Evolutionary conservation across 129 eudicot species (phyloP).

Genomic region (Arctium lappa): DNA sequence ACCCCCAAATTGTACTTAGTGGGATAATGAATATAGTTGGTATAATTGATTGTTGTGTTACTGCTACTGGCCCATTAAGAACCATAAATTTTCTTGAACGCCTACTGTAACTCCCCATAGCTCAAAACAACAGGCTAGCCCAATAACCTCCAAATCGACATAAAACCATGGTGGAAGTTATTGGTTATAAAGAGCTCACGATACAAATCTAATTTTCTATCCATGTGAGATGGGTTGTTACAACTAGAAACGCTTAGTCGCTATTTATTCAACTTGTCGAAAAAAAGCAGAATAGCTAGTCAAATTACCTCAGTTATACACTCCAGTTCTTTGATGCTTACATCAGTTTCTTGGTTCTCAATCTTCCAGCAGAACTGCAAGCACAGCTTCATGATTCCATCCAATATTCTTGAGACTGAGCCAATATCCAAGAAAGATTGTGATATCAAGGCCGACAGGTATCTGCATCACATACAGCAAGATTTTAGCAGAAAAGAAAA

Average conservation of each 20-base stretch:
- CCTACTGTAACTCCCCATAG: too few relatives aligned
- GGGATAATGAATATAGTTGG: too few relatives aligned
- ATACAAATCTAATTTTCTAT: background rate
- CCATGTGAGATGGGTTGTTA: background rate
- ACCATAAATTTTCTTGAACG: background rate
- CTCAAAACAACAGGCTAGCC: background rate
- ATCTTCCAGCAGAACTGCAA: slow-evolving; percentile 93
- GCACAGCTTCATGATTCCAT: slow-evolving; percentile 90
- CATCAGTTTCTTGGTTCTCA: slow-evolving; percentile 64
- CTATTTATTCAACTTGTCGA: background rate
- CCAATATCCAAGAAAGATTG: slow-evolving; percentile 97
- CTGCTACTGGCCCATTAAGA: background rate
- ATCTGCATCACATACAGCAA: slow-evolving; percentile 41
- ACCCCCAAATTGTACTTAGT: too few relatives aligned
- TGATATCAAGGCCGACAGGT: slow-evolving; percentile 81
- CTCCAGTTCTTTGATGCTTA: slow-evolving; percentile 55
- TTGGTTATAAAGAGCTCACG: background rate
- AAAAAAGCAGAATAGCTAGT: background rate
- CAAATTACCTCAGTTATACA: slow-evolving; percentile 72
- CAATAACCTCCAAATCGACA: background rate
- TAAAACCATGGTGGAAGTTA: background rate
- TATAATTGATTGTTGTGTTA: background rate
- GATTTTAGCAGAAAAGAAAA: slow-evolving; percentile 7
- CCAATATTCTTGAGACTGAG: slow-evolving; percentile 88
- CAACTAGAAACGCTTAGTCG: background rate